Conservation (phyloP, 108 stramenopile genomes). For the Bacterosira constricta region DNA sequence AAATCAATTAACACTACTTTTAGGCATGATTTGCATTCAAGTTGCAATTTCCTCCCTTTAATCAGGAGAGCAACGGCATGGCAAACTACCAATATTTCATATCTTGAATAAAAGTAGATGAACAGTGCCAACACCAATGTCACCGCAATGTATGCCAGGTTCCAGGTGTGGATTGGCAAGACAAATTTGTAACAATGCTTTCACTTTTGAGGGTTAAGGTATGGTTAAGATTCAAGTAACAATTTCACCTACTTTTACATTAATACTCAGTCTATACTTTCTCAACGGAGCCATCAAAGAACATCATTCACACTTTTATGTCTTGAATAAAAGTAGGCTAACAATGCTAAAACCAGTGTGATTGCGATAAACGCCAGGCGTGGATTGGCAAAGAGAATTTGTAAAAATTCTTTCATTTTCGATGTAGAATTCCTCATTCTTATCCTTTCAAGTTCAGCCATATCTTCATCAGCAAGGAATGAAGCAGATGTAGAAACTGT, state of each 20-base stretch:
- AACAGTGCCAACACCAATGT: slow-evolving; percentile 35
- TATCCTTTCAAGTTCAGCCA: slow-evolving; percentile 36
- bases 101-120: slow-evolving; percentile 30
- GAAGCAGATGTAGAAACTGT: slow-evolving; percentile 31
- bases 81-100: too few species aligned
- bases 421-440: slow-evolving; percentile 15
- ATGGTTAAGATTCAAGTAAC: too few species aligned
- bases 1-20: background rate
- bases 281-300: too few species aligned
- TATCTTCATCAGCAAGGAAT: slow-evolving; percentile 34
- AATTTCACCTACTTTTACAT: too few species aligned
- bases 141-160: slow-evolving; percentile 22
- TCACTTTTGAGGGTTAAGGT: slow-evolving; percentile 6
- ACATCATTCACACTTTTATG: slow-evolving; percentile 37
- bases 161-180: slow-evolving; percentile 30
- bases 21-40: background rate
- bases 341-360: slow-evolving; percentile 30
- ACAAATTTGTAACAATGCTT: slow-evolving; percentile 7
- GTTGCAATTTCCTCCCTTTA: background rate
- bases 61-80: background rate
- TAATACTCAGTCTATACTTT: too few species aligned
- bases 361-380: slow-evolving; percentile 26
- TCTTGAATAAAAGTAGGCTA: slow-evolving; percentile 33
- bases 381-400: slow-evolving; percentile 22
- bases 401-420: slow-evolving; percentile 1